Conservation (phyloP, 2,329 filamentous ascomycete genomes). For the Drechmeria coniospora region DNA sequence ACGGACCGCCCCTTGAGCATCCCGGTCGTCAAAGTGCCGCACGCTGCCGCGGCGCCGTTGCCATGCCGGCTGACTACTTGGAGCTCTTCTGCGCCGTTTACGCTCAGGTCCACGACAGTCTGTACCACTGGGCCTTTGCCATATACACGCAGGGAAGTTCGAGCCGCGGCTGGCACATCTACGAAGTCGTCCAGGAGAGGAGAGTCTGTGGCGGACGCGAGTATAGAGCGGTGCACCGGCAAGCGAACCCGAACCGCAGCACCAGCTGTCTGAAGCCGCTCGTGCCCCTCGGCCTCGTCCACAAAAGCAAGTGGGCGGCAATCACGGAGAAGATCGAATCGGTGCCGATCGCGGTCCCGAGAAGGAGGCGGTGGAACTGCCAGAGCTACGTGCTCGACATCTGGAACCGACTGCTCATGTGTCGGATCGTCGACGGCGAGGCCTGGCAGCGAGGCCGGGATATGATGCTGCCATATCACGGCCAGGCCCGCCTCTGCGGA, state of each 20-base stretch:
- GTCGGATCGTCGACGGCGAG: background rate
- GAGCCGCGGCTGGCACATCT: background rate
- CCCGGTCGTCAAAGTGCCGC: no score
- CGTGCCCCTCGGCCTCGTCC: background rate
- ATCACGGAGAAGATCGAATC: background rate
- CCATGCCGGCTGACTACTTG: no score
- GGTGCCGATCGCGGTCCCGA: background rate
- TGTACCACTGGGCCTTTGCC: background rate
- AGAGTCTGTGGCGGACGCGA: background rate
- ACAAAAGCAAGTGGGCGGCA: background rate
- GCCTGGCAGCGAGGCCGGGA: background rate
- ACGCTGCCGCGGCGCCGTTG: no score
- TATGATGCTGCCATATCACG: background rate
- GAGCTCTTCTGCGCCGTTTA: background rate
- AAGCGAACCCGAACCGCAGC: background rate
- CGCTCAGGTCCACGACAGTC: background rate
- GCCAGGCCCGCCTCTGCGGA: no score
- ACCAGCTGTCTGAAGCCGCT: background rate
- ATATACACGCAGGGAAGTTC: background rate
- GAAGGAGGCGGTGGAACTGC: background rate
- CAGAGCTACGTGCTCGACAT: background rate
- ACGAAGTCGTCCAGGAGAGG: background rate
- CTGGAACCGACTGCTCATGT: background rate
- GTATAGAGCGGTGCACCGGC: background rate
- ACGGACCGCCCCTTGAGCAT: no score